Evolutionary conservation across 768 basidiomycete genomes (phyloP).

Genomic region (Pleurotus salmoneostramineus): DNA sequence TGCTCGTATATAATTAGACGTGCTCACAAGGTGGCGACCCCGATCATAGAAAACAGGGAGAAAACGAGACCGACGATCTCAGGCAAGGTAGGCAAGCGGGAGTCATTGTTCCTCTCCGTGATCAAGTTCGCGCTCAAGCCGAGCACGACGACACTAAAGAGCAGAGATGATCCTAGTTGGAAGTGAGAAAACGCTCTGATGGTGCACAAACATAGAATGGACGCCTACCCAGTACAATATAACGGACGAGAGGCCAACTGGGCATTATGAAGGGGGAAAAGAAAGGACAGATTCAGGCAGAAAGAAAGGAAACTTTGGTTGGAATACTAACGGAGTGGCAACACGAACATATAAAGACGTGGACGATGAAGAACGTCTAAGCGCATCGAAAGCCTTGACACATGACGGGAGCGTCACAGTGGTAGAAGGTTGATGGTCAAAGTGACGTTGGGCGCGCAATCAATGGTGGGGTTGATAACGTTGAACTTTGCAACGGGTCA

Average conservation of each 20-base stretch:
- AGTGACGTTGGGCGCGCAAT: no score
- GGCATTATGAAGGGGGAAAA: not conserved
- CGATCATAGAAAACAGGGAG: not conserved
- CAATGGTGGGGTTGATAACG: no score
- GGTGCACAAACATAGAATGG: no score
- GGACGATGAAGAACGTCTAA: no score
- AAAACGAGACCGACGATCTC: not conserved
- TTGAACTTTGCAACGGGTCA: no score
- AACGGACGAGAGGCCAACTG: not conserved
- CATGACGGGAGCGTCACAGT: no score
- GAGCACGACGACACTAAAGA: conserved; percentile 1
- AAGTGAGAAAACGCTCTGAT: not conserved
- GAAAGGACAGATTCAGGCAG: no score
- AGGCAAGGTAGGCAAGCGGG: not conserved
- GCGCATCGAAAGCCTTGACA: no score
- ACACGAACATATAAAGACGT: no score
- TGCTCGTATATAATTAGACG: no score
- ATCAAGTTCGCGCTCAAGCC: not conserved
- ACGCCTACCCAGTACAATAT: not conserved
- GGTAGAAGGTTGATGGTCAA: no score
- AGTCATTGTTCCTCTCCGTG: not conserved
- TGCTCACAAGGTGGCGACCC: not conserved
- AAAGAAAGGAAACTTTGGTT: not conserved
- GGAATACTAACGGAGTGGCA: no score
- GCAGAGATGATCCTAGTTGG: not conserved